Evolutionary conservation across 2,329 filamentous ascomycete species (phyloP), one percentile per base, ranked within the genome.

Genomic region (Huntiella savannae): DNA sequence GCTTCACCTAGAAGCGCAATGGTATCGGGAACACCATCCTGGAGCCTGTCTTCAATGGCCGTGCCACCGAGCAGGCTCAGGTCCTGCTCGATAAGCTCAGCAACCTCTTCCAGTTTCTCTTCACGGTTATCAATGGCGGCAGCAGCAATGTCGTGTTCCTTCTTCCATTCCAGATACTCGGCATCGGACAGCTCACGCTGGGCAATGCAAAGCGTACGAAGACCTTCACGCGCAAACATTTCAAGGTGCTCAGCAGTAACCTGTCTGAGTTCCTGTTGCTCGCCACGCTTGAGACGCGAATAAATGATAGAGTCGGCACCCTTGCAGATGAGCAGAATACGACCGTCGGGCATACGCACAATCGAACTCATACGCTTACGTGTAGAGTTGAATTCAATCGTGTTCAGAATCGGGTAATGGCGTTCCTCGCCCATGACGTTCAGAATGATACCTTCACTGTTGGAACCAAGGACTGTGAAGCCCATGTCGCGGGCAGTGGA

Each of bases 321-420:
- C 64, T 98, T 98, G 69, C 91, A 98, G 63, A 92, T 93, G 1
- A 98, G 70, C 46, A 91, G 70, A 51, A 98, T 95, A 49, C 72
- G 79, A 36, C 82, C 81, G 59, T 96, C 77, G 0, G 91, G 88
- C 86, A 96, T 94, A 49, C 82, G 75, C 43, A 98, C 78, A 54
- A 98, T 95, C 2, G 87, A 84, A 62, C 87, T 96, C 91, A 98
- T 98, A 53, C 91, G 77, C 65, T 98, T 98, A 56, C 91, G 75
- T 15, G 62, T 65, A 1, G 91, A 96, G 64, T 96, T 96, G 68
- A 98, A 98, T 59, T 98, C 91, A 34, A 98, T 79, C 1, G 82
- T 94, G 62, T 94, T 96, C 41, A 98, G 72, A 32, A 98, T 80
- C 12, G 77, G 79, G 59, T 91, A 98, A 51, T 80, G 77, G 40